phyloP scores from a whole-genome alignment of 768 basidiomycete genomes.

The Candolleomyces aberdarensis region DNA sequence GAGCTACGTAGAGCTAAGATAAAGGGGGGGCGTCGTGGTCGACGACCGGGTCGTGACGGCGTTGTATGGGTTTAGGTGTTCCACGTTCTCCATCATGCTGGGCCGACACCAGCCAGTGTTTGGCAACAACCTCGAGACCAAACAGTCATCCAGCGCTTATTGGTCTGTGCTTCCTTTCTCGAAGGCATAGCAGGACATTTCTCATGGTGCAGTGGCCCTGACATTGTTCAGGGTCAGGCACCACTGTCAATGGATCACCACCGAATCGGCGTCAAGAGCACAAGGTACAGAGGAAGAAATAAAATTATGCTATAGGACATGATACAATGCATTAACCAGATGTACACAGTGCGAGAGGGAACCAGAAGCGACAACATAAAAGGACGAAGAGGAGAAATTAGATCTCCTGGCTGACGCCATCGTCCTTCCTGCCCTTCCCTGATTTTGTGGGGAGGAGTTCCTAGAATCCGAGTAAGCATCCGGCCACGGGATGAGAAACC shows the following conservation, averaged over 20 bases:
- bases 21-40: neutral
- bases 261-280: neutral
- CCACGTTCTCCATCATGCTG: neutral
- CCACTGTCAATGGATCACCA: neutral
- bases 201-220: too few species aligned
- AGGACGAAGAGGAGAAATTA: constrained; percentile 4
- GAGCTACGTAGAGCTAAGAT: neutral
- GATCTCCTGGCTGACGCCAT: constrained; percentile 16
- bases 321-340: constrained; percentile 5
- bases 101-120: neutral
- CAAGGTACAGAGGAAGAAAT: neutral
- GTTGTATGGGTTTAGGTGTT: neutral
- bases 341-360: neutral
- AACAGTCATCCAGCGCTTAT: neutral
- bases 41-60: neutral
- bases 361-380: constrained; percentile 3
- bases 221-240: neutral
- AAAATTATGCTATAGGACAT: constrained; percentile 2
- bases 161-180: too few species aligned
- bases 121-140: neutral
- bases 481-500: neutral
- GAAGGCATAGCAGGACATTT: too few species aligned
- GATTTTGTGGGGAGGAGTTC: constrained; percentile 11
- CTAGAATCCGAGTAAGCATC: too few species aligned
- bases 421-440: constrained; percentile 24